These are phyloP conservation scores for Pseudotsuga menziesii DNA, from an alignment of 75 land plant genomes.

Conservation along the genomic window DNA sequence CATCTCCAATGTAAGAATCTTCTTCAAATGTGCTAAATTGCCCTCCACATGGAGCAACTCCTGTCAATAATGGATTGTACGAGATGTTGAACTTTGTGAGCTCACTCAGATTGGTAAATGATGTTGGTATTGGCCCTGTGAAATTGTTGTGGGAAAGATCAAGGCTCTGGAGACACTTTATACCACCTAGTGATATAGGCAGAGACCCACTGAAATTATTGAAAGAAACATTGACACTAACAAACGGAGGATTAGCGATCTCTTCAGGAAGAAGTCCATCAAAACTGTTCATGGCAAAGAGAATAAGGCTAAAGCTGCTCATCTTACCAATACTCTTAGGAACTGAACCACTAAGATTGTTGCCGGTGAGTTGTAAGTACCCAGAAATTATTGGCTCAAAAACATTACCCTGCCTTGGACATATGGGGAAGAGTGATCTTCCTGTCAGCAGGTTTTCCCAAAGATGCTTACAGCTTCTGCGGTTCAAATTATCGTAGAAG, in stretches of 20 bases:
- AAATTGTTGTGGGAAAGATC: constrained; percentile 52
- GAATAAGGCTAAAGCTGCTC: constrained; percentile 41
- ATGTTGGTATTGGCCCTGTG: constrained; percentile 37
- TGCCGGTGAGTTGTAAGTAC: constrained; percentile 57
- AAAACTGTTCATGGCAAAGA: constrained; percentile 37
- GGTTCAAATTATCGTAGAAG: constrained; percentile 38
- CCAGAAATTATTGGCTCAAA: constrained; percentile 31
- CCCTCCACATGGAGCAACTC: constrained; percentile 35
- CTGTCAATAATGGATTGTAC: constrained; percentile 51
- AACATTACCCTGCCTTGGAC: constrained; percentile 13
- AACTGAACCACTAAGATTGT: constrained; percentile 42
- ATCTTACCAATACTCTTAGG: constrained; percentile 37
- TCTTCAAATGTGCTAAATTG: constrained; percentile 61
- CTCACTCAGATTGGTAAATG: constrained; percentile 31
- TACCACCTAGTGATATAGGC: constrained; percentile 37
- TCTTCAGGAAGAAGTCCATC: constrained; percentile 41
- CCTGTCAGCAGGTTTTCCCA: constrained; percentile 63
- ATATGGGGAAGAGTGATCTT: constrained; percentile 29
- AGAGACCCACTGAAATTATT: constrained; percentile 51
- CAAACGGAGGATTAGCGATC: constrained; percentile 28
- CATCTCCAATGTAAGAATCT: constrained; percentile 49
- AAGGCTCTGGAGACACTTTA: constrained; percentile 27
- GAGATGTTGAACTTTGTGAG: constrained; percentile 64
- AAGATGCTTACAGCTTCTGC: constrained; percentile 35
- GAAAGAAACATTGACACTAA: constrained; percentile 44